Conservation (phyloP, 169 alveolate species). For the Cryptosporidium baileyi region DNA sequence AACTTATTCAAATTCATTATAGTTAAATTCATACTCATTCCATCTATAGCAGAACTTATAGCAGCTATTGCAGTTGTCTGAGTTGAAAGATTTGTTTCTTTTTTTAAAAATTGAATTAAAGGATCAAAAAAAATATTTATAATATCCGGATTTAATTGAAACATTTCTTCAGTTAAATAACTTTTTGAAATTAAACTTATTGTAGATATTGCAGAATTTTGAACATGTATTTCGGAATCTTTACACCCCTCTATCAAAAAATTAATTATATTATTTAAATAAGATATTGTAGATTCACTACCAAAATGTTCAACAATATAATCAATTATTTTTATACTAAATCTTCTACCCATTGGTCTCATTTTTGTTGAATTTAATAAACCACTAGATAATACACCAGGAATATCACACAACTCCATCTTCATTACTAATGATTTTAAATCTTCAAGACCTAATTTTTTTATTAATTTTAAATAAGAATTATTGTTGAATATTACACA, state of each 20-base stretch:
- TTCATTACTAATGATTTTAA: conserved; percentile 5
- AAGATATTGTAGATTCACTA: conserved; percentile 4
- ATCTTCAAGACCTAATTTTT: conserved; percentile 55
- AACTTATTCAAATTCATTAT: conserved; percentile 45
- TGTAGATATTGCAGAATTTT: conserved; percentile 55
- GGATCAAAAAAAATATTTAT: conserved; percentile 52
- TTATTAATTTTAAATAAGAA: background rate
- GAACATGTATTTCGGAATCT: conserved; percentile 59
- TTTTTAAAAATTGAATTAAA: conserved; percentile 28
- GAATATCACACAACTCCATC: conserved; percentile 51
- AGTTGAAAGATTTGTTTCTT: conserved; percentile 24
- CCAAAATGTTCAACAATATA: conserved; percentile 65
- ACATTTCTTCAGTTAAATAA: conserved; percentile 22
- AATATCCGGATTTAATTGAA: conserved; percentile 54
- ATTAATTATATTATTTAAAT: background rate
- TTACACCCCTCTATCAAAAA: conserved; percentile 46
- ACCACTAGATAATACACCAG: conserved; percentile 62
- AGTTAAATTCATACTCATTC: conserved; percentile 33
- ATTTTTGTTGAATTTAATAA: conserved; percentile 43
- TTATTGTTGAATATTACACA: background rate
- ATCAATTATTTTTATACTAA: conserved; percentile 42
- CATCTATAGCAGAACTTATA: conserved; percentile 62
- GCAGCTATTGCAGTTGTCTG: conserved; percentile 56
- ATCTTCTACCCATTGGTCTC: conserved; percentile 70
- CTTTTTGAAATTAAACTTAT: conserved; percentile 11